A percentile compares a stretch with the other conserved stretches of the same genome.
Conservation (phyloP, 371 early-diverging fungal species). For the Zopfochytrium polystomum region DNA sequence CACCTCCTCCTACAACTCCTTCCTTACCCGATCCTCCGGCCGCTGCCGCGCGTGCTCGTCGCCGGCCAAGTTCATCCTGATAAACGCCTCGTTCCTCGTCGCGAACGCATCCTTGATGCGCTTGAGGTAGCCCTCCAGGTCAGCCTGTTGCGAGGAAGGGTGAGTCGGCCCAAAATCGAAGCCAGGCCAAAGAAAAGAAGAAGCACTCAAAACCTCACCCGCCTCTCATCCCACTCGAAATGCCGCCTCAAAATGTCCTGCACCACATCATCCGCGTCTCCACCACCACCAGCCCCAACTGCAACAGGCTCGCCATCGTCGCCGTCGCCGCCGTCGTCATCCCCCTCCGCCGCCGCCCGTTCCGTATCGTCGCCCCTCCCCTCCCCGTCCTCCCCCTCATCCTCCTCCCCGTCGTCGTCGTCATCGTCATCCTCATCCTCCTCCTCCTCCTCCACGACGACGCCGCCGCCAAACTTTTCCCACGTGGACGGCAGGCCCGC, state of each 20-base stretch:
- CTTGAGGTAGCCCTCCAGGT: constrained; percentile 6
- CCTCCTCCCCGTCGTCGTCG: not conserved
- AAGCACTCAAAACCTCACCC: not conserved
- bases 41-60: not conserved
- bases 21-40: no score
- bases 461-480: not conserved
- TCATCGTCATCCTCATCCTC: no score
- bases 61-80: not conserved
- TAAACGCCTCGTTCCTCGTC: constrained; percentile 4
- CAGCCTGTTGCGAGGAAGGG: constrained; percentile 3
- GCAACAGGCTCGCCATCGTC: not conserved
- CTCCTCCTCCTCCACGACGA: not conserved
- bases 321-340: not conserved
- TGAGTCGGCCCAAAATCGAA: not conserved
- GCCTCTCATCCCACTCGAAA: constrained; percentile 12
- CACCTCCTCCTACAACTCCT: not conserved
- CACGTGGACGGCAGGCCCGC: not conserved
- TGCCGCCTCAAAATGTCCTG: constrained; percentile 10
- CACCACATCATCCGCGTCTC: constrained; percentile 4
- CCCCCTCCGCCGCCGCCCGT: not conserved
- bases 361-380: not conserved
- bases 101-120: constrained; percentile 3
- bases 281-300: not conserved
- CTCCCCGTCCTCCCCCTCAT: constrained; percentile 1
- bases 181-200: not conserved